A percentile compares a stretch with the other conserved stretches of the same genome.
Evolutionary conservation across 1,284 basidiomycete species (phyloP).

Genomic region (Tremellales sp.): DNA sequence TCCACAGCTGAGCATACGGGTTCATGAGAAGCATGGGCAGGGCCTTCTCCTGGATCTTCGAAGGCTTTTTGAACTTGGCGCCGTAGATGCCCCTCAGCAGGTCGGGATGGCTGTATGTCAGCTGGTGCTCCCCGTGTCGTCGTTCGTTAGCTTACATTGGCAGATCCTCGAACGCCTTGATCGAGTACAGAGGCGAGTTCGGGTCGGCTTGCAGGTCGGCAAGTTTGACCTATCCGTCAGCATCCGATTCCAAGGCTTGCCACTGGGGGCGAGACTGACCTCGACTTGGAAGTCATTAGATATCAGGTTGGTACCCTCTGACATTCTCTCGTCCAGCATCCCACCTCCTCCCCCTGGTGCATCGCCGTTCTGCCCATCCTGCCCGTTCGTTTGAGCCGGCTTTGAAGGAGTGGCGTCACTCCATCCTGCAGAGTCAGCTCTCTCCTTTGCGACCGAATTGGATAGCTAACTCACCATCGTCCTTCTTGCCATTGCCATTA

Average conservation of each 20-base stretch:
- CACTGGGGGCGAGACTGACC: constrained; percentile 15
- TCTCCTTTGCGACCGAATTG: too few species aligned
- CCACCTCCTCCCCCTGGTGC: background rate
- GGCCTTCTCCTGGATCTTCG: constrained; percentile 98
- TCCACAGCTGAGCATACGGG: constrained; percentile 60
- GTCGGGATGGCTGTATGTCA: constrained; percentile 65
- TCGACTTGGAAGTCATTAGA: constrained; percentile 44
- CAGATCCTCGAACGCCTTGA: constrained; percentile 90
- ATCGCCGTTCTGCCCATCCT: background rate
- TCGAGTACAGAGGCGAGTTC: constrained; percentile 90
- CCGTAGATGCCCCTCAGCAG: constrained; percentile 94
- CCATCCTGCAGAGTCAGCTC: too few species aligned
- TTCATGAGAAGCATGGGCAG: constrained; percentile 85
- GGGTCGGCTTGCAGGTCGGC: constrained; percentile 96
- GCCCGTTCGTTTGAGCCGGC: too few species aligned
- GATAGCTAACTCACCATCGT: too few species aligned
- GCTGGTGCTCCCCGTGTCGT: background rate
- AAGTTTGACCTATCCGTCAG: constrained; percentile 75
- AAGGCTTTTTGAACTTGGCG: constrained; percentile 95
- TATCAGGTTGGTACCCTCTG: constrained; percentile 26
- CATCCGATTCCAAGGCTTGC: background rate
- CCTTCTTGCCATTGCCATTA: too few species aligned
- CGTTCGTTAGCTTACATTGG: constrained; percentile 63
- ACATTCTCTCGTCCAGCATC: constrained; percentile 10
- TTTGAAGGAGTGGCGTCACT: too few species aligned